phyloP scores from a whole-genome alignment of 2,329 filamentous ascomycete species.

The Aspergillus uvarum region DNA sequence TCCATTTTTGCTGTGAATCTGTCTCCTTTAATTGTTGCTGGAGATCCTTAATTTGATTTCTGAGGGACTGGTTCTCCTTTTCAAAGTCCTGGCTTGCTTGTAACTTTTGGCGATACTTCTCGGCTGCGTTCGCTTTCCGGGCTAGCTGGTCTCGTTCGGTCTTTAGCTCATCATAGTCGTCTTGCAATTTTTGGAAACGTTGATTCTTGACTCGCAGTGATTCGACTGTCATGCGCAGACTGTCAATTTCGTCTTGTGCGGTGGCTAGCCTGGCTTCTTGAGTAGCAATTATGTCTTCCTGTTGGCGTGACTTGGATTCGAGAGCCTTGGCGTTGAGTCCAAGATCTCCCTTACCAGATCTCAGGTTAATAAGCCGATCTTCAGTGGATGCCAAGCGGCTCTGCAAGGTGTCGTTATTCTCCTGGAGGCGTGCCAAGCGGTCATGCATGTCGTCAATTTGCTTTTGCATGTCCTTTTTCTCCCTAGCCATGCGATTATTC shows the following conservation, averaged over 20 bases:
- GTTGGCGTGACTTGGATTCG: conserved; percentile 56
- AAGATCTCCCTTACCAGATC: conserved; percentile 48
- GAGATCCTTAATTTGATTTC: conserved; percentile 47
- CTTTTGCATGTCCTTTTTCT: conserved; percentile 51
- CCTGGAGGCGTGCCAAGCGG: conserved; percentile 57
- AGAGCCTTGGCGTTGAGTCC: conserved; percentile 48
- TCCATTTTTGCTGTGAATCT: conserved; percentile 43
- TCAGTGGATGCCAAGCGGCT: conserved; percentile 47
- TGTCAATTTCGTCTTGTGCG: conserved; percentile 45
- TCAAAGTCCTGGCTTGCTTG: conserved; percentile 51
- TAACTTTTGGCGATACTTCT: conserved; percentile 52
- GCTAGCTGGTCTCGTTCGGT: conserved; percentile 48
- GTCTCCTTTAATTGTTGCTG: conserved; percentile 49
- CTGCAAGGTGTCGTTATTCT: conserved; percentile 50
- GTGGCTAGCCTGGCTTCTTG: conserved; percentile 67
- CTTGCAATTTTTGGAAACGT: conserved; percentile 48
- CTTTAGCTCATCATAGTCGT: conserved; percentile 52
- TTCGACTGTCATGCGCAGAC: conserved; percentile 46
- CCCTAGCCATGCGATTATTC: conserved; percentile 58
- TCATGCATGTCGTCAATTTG: conserved; percentile 57
- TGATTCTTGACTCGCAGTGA: conserved; percentile 47
- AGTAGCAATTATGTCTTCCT: conserved; percentile 68
- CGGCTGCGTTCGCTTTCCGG: conserved; percentile 50
- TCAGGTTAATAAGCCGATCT: conserved; percentile 54
- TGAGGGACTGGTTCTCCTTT: conserved; percentile 49